These are phyloP conservation scores for Xylaria sp. DNA, from an alignment of 495 filamentous ascomycete species.

Conservation along the genomic window DNA sequence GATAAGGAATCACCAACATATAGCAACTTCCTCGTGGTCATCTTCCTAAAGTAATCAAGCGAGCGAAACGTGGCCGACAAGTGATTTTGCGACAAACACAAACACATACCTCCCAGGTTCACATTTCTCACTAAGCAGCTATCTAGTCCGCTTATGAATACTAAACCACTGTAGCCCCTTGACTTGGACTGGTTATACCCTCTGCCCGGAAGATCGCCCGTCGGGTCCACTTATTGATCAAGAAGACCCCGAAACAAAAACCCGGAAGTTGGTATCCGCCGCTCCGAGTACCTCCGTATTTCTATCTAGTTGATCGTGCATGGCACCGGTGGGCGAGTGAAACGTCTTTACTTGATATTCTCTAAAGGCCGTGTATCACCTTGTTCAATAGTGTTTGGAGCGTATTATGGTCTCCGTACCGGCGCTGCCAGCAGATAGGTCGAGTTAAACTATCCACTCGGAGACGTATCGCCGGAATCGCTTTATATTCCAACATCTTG, in stretches of 20 bases:
- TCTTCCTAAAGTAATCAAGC: too few species aligned
- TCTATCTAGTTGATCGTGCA: neutral
- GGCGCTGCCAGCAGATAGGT: too few species aligned
- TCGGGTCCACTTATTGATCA: neutral
- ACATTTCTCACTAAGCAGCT: neutral
- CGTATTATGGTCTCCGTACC: too few species aligned
- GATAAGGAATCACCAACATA: too few species aligned
- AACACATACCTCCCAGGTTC: neutral
- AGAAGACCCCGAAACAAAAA: neutral
- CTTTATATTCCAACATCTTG: too few species aligned
- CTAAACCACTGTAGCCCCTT: neutral
- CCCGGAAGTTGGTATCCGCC: neutral
- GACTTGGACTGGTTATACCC: neutral
- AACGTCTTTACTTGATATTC: too few species aligned
- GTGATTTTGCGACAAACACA: too few species aligned
- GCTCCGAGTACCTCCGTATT: neutral
- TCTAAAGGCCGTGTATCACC: too few species aligned
- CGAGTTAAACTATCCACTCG: neutral
- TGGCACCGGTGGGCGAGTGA: neutral
- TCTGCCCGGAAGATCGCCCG: neutral
- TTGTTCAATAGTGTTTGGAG: too few species aligned
- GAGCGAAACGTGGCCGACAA: too few species aligned
- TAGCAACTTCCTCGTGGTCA: too few species aligned
- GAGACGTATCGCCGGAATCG: neutral
- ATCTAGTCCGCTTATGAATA: neutral